Evolutionary conservation across 1,139 yeast species (phyloP).

Genomic region (Yamadazyma atmosphaerica): DNA sequence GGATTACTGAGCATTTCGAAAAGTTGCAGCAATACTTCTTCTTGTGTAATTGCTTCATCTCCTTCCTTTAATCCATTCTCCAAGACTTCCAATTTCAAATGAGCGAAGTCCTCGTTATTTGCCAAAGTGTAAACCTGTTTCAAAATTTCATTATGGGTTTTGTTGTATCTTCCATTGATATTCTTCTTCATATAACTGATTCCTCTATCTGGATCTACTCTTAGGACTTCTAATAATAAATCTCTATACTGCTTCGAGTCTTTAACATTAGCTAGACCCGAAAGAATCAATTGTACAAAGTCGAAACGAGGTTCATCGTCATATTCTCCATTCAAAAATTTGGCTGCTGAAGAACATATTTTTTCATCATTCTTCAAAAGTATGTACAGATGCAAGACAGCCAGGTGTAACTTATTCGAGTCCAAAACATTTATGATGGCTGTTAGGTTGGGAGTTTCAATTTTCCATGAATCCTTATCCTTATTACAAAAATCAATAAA

Average conservation of each 20-base stretch:
- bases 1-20: constrained; percentile 14
- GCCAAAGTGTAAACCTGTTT: constrained; percentile 23
- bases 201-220: constrained; percentile 28
- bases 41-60: constrained; percentile 7
- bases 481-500: constrained; percentile 13
- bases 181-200: constrained; percentile 32
- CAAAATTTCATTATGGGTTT: constrained; percentile 33
- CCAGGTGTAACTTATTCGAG: constrained; percentile 7
- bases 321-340: constrained; percentile 12
- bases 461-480: constrained; percentile 16
- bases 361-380: constrained; percentile 14
- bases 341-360: constrained; percentile 15
- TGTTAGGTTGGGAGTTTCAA: constrained; percentile 5
- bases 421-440: constrained; percentile 9
- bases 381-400: constrained; percentile 14
- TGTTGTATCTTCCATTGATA: constrained; percentile 25
- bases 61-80: constrained; percentile 31
- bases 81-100: constrained; percentile 36
- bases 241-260: constrained; percentile 24
- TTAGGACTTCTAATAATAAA: constrained; percentile 30
- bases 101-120: constrained; percentile 24
- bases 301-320: constrained; percentile 7
- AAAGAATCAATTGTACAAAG: constrained; percentile 15
- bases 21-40: constrained; percentile 20
- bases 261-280: constrained; percentile 17